Evolutionary conservation across 164 flowering plant species (phyloP), one percentile per base, ranked within the genome.

Genomic region (Nymphaea thermarum): DNA sequence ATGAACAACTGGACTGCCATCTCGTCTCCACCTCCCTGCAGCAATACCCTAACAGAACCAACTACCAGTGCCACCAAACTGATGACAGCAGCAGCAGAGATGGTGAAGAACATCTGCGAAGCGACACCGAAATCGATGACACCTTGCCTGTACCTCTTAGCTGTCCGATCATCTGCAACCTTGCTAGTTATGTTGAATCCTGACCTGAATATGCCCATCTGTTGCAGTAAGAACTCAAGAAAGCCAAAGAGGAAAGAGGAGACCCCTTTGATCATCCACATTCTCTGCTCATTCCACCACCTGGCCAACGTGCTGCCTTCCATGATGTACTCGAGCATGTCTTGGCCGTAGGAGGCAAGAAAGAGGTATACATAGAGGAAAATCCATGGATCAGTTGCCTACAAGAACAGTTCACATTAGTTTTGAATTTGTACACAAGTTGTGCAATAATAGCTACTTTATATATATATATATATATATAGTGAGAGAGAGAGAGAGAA

Each of bases 201-300:
- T 4, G 62, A 69, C 4, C 75, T 57, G 3, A 83, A 67, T 6
- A 86, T 72, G 47, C 87, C 86, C 0, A 85, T 43, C 45, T 42
- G 47, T 36, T 77, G 72, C 64, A 79, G 77, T 0, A 69, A 3
- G 78, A 51, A 86, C 60, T 91, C 87, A 0, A 79, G 11, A 2
- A 64, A 16, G 14, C 80, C 89, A 65, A 84, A 86, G 4, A 74
- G 43, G 71, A 62, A 79, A 63, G 79, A 78, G 15, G 98, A 68
- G 3, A 80, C 71, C n/a, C 96, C 91, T 36, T 79, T 78, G 16
- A 85, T 77, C 75, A 86, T 47, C 94, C 92, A 91, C 80, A 85
- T 81, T 66, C 96, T 79, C 62, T 89, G 94, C 51, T 82, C 86
- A 47, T 69, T 91, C 91, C 93, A 87, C 98, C 98, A 92, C 65